Evolutionary conservation across 257 asterid genomes (phyloP).

Genomic region (Solanum sejunctum): DNA sequence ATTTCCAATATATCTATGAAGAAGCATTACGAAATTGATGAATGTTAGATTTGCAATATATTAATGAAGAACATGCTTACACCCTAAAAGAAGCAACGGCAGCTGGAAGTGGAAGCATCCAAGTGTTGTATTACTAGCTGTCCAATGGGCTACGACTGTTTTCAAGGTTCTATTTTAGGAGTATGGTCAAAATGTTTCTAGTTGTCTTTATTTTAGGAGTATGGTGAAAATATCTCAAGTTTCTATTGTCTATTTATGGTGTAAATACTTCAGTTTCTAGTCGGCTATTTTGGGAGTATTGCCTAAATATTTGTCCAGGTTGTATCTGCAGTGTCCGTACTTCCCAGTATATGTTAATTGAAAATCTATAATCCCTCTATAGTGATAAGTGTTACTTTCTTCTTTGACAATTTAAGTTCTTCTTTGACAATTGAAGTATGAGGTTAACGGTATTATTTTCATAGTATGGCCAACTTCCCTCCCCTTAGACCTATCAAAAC

Average conservation of each 20-base stretch:
- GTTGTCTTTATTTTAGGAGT: not conserved
- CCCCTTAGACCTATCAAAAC: not conserved
- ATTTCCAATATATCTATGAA: not conserved
- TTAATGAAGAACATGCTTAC: not conserved
- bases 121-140: not conserved
- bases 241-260: not conserved
- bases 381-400: not conserved
- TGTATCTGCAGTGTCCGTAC: not conserved
- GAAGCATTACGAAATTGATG: conserved; percentile 27
- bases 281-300: not conserved
- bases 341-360: not conserved
- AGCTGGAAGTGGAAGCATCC: not conserved
- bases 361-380: not conserved
- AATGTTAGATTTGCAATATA: not conserved
- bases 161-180: not conserved
- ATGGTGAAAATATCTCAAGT: not conserved
- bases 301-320: not conserved
- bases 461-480: not conserved
- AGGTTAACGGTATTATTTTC: not conserved
- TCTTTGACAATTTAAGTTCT: not conserved
- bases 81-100: not conserved
- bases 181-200: not conserved
- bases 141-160: not conserved
- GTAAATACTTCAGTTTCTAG: not conserved
- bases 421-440: not conserved